Evolutionary conservation across 805 yeast species (phyloP).

Genomic region (Debaryomyces hansenii): DNA sequence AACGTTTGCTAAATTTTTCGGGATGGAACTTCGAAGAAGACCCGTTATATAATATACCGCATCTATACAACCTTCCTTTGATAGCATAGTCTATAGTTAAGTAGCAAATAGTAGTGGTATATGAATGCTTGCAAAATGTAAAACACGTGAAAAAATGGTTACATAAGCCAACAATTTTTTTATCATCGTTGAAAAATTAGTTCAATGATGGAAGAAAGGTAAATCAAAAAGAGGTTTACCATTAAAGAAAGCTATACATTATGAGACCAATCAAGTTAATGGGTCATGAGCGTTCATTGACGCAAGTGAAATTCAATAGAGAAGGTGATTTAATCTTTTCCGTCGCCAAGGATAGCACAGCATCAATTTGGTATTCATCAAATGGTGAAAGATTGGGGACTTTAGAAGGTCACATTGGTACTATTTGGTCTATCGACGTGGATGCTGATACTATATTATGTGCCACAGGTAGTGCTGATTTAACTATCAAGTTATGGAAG

Average conservation of each 20-base stretch:
- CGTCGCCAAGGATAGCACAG: conserved; percentile 86
- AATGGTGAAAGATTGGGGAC: conserved; percentile 98
- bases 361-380: conserved; percentile 89
- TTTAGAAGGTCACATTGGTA: conserved; percentile 79
- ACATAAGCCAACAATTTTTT: conserved; percentile 5
- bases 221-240: conserved; percentile 7
- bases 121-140: not conserved
- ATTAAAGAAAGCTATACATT: conserved; percentile 2
- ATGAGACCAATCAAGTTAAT: conserved; percentile 62
- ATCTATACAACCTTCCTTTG: not conserved
- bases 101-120: not conserved
- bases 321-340: conserved; percentile 95
- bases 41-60: too few relatives aligned
- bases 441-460: conserved; percentile 67
- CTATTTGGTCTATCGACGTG: conserved; percentile 91
- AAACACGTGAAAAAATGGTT: conserved; percentile 5
- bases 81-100: not conserved
- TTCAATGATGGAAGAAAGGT: conserved; percentile 4
- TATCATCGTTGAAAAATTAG: conserved; percentile 10
- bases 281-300: conserved; percentile 97
- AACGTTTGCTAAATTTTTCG: conserved; percentile 54
- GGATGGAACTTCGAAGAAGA: not conserved
- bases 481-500: conserved; percentile 80
- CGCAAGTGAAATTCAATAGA: conserved; percentile 91
- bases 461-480: conserved; percentile 91